Evolutionary conservation across 352 stramenopile species (phyloP), one percentile per base, ranked within the genome.

Genomic region (Phytophthora europaea): DNA sequence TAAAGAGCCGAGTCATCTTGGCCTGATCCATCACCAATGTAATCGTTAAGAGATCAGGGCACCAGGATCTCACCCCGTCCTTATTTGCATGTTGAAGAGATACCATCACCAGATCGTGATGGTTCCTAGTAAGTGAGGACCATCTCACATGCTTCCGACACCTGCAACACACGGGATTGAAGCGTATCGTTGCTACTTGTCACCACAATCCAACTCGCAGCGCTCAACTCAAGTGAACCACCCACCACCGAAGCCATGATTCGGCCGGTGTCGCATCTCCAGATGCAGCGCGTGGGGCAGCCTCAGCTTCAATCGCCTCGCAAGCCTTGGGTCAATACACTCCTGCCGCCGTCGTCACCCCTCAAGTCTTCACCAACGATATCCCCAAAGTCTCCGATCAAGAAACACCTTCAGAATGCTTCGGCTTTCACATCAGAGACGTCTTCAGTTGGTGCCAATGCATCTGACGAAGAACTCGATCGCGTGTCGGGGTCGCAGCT

Each of bases 351-450:
- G 22, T 38, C 56, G 20, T 73, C 61, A 38, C 50, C 71, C 31
- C 33, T 70, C 7, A 65, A 70, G 26, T 20, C 57, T 26, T 59
- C 57, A 34, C 48, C n/a, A 52, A 61, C 18, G 40, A 31, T 18
- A 0, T 45, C 33, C 16, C 56, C 68, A 0, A 85, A 80, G 58
- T 90, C 85, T 4, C 83, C 85, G 15, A 80, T 87, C 70, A 91
- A 93, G 70, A 92, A 90, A 58, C 80, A 88, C 31, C 59, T 85
- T 3, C 61, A 78, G 56, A 63, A 84, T 48, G 76, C 70, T 9
- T 55, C 34, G 23, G 57, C 36, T 9, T 62, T 74, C 34, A 56
- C 34, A 20, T 15, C 13, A 3, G 45, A 58, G 31, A 54, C 45
- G 20, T 45, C 38, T 12, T 58, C 57, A 2, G 22, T 63, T 43